phyloP scores from a whole-genome alignment of 768 basidiomycete genomes.

The Boletus sp. region DNA sequence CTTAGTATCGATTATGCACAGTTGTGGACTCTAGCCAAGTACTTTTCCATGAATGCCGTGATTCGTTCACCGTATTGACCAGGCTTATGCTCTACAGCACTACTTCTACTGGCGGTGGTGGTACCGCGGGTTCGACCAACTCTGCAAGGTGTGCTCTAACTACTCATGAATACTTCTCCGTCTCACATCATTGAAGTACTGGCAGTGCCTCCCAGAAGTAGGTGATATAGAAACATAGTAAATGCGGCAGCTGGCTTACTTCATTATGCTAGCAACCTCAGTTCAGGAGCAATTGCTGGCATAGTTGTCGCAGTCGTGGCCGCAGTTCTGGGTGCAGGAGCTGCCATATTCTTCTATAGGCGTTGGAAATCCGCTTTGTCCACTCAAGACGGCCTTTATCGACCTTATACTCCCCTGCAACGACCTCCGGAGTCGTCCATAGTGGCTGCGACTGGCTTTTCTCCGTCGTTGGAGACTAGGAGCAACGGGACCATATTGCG shows the following conservation, averaged over 20 bases:
- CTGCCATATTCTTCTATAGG: slow-evolving; percentile 27
- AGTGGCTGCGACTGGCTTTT: slow-evolving; percentile 11
- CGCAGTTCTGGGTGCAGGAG: slow-evolving; percentile 12
- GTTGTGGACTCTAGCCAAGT: slow-evolving; percentile 23
- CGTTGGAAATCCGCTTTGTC: slow-evolving; percentile 28
- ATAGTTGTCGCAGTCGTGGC: slow-evolving; percentile 15
- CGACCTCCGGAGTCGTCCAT: background rate
- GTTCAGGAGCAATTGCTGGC: slow-evolving; percentile 25
- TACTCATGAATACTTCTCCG: background rate
- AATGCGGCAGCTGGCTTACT: background rate
- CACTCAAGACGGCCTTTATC: slow-evolving; percentile 13
- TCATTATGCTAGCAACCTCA: slow-evolving; percentile 8
- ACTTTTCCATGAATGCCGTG: background rate
- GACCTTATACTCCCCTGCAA: slow-evolving; percentile 11
- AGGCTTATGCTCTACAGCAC: background rate
- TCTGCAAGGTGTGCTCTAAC: slow-evolving; percentile 1
- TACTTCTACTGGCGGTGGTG: background rate
- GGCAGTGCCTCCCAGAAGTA: slow-evolving; percentile 7
- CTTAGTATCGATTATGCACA: slow-evolving; percentile 37
- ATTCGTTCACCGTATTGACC: background rate
- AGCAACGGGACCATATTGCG: slow-evolving; percentile 7
- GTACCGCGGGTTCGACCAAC: background rate
- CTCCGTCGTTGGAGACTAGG: slow-evolving; percentile 24
- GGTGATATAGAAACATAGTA: background rate
- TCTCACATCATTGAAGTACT: background rate